Evolutionary conservation across 192 early-diverging fungal species (phyloP), one percentile per base, ranked within the genome.

Genomic region (Backusella psychrophila): DNA sequence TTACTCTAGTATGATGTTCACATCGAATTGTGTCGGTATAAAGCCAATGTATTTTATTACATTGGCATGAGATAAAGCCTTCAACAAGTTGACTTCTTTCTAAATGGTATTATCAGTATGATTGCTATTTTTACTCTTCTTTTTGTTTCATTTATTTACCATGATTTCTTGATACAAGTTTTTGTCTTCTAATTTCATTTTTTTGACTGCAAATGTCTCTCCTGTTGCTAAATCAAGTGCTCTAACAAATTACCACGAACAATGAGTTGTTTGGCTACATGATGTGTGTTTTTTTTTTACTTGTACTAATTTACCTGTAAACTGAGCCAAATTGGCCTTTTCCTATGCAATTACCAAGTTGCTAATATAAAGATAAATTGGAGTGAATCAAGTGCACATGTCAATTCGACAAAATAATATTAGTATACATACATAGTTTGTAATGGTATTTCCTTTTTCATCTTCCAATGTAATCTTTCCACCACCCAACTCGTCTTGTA

Each of bases 291-390:
- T 21, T n/a, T 66, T 52, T 23, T 56, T 36, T 59, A 3, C 1
- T 39, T 44, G 15, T 15, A 9, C 11, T 36, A 11, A 0, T 52
- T 69, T 81, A 91, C 90, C 83, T 87, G 78, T 96, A 95, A 14
- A 97, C 96, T 2, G 94, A 83, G 8, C 94, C 96, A 83, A 96
- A 97, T 73, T 97, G 94, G 8, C 96, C 96, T 52, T 90, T 88
- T 5, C 96, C 96, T 71, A 97, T 97, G 53, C 93, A 92, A 73
- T 92, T 93, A 19, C 95, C 96, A 7, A 97, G 77, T 83, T 93
- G 92, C 84, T 93, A 86, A 59, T 3, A 59, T 3, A 59, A 11
- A 59, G 0, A 59, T 12, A 19, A 26, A 9, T 23, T 17, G 12
- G 42, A 21, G 46, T 49, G 6, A 49, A 1, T 19, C 46, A 44